These are phyloP conservation scores for Gossypium gossypioides DNA, from an alignment of 441 rosid genomes.

Conservation along the genomic window DNA sequence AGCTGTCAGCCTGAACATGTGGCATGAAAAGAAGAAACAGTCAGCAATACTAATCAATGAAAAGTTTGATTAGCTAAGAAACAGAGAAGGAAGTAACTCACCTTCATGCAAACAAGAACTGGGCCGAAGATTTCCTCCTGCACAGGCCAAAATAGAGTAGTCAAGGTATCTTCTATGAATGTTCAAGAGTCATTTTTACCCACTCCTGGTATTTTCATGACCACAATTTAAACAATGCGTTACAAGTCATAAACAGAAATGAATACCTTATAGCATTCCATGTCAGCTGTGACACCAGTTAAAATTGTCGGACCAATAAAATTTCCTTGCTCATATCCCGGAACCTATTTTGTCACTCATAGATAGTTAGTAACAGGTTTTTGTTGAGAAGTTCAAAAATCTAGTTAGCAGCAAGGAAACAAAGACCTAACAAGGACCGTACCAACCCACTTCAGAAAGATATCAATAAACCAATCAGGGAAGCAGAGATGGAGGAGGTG, in stretches of 20 bases:
- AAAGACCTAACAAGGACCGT: conserved; percentile 5
- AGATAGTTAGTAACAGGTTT: neutral
- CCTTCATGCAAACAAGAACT: conserved; percentile 85
- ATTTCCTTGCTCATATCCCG: conserved; percentile 73
- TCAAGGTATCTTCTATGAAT: neutral
- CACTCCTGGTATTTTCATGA: neutral
- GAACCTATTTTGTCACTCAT: conserved; percentile 50
- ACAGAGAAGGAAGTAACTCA: conserved; percentile 19
- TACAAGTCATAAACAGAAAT: neutral
- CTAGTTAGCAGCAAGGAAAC: neutral
- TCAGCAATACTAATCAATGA: neutral
- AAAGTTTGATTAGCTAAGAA: conserved; percentile 2
- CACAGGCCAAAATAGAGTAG: conserved; percentile 16
- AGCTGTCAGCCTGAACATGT: conserved; percentile 45
- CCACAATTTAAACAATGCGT: neutral
- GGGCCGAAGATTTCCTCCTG: conserved; percentile 99
- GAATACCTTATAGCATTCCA: conserved; percentile 89
- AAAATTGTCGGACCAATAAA: conserved; percentile 85
- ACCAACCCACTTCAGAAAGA: neutral
- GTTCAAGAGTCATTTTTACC: neutral
- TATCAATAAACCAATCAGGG: neutral
- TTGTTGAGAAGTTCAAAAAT: neutral
- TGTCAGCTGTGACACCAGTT: conserved; percentile 66
- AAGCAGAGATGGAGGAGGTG: neutral
- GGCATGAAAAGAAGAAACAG: neutral